Evolutionary conservation across 345 rosid genomes (phyloP).

Genomic region (Salix suchowensis): DNA sequence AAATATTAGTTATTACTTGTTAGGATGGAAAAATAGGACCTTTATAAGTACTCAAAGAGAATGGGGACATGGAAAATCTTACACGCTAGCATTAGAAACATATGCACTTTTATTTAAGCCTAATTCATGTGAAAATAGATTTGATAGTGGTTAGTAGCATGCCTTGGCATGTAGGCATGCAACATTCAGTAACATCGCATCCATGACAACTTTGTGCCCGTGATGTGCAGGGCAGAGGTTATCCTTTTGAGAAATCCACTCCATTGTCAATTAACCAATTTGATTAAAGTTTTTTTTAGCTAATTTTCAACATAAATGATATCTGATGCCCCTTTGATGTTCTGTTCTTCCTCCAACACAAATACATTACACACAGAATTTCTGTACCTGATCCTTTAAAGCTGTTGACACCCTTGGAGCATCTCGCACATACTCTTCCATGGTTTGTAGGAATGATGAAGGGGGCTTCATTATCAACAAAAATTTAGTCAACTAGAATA

Average conservation of each 20-base stretch:
- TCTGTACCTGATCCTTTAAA: constrained; percentile 71
- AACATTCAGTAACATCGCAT: neutral
- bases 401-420: constrained; percentile 58
- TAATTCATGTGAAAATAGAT: neutral
- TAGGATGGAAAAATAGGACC: neutral
- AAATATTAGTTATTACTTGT: neutral
- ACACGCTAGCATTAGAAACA: neutral
- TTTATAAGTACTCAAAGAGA: neutral
- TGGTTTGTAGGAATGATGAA: constrained; percentile 86
- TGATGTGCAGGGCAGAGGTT: too few relatives aligned
- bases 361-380: neutral
- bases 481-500: neutral
- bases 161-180: neutral
- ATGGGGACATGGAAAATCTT: neutral
- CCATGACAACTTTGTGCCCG: neutral
- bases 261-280: neutral
- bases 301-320: neutral
- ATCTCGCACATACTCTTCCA: constrained; percentile 95
- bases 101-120: neutral
- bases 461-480: constrained; percentile 56
- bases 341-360: neutral
- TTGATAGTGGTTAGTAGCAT: neutral
- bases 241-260: neutral
- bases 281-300: neutral
- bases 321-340: neutral